Evolutionary conservation across 352 stramenopile species (phyloP).

Genomic region (Globisporangium parvum): DNA sequence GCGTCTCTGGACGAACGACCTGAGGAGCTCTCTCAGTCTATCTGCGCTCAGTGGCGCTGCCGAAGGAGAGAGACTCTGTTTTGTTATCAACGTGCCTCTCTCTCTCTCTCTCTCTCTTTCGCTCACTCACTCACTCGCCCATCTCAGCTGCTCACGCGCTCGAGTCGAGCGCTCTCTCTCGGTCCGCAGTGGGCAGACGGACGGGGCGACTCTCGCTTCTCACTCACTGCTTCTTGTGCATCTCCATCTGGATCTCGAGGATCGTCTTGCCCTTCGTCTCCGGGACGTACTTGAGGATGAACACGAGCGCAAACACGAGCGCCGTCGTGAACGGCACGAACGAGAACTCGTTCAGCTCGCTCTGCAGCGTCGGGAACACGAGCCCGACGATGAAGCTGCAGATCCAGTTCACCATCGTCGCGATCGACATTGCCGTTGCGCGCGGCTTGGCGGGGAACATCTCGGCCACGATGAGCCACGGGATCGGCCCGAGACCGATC

Average conservation of each 20-base stretch:
- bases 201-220: background rate
- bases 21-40: too few species aligned
- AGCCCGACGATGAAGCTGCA: conserved; percentile 94
- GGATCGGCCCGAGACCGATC: conserved; percentile 86
- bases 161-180: too few species aligned
- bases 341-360: conserved; percentile 75
- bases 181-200: too few species aligned
- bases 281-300: conserved; percentile 80
- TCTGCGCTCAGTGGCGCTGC: too few species aligned
- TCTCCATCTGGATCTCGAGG: conserved; percentile 59
- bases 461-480: conserved; percentile 95
- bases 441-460: conserved; percentile 95
- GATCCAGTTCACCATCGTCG: conserved; percentile 93
- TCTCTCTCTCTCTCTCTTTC: too few species aligned
- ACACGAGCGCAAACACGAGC: conserved; percentile 73
- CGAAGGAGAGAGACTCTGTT: too few species aligned
- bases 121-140: too few species aligned
- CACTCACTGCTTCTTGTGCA: conserved; percentile 23
- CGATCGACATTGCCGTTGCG: conserved; percentile 85
- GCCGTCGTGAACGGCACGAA: conserved; percentile 88
- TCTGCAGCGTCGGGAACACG: conserved; percentile 90
- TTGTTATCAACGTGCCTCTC: too few species aligned
- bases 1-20: too few species aligned
- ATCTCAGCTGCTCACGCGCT: too few species aligned
- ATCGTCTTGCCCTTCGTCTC: conserved; percentile 89